Conservation (phyloP, 345 rosid species). For the Aethionema arabicum region DNA sequence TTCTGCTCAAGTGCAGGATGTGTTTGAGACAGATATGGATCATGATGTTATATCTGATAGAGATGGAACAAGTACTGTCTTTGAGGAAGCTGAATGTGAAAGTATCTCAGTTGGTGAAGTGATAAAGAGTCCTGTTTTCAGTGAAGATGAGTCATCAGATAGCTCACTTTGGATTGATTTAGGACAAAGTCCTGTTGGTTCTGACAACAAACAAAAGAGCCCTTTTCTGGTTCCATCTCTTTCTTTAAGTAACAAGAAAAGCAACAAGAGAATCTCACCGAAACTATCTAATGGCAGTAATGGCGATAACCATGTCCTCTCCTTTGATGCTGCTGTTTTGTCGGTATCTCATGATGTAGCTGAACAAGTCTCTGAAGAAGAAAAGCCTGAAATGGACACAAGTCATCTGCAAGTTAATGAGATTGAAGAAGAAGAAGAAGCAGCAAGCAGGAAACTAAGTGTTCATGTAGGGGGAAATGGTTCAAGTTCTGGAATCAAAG, state of each 20-base stretch:
- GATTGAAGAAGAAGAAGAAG: constrained; percentile 72
- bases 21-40: constrained; percentile 83
- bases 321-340: constrained; percentile 92
- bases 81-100: constrained; percentile 93
- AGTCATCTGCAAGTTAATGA: constrained; percentile 41
- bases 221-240: constrained; percentile 62
- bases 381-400: constrained; percentile 36
- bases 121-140: constrained; percentile 96
- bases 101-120: constrained; percentile 90
- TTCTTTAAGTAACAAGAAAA: constrained; percentile 64
- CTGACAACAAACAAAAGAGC: constrained; percentile 59
- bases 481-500: constrained; percentile 58
- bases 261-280: constrained; percentile 59
- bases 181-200: constrained; percentile 91
- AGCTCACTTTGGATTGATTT: constrained; percentile 88
- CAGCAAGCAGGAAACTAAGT: constrained; percentile 36
- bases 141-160: constrained; percentile 95
- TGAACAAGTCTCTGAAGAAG: constrained; percentile 57
- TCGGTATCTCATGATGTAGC: constrained; percentile 84
- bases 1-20: constrained; percentile 90
- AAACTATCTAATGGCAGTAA: constrained; percentile 66
- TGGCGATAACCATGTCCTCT: constrained; percentile 61
- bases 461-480: constrained; percentile 48
- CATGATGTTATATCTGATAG: constrained; percentile 78
- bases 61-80: constrained; percentile 84